Base-by-base conservation (phyloP, 768 basidiomycete genomes). In the Dendrothele bispora region DNA sequence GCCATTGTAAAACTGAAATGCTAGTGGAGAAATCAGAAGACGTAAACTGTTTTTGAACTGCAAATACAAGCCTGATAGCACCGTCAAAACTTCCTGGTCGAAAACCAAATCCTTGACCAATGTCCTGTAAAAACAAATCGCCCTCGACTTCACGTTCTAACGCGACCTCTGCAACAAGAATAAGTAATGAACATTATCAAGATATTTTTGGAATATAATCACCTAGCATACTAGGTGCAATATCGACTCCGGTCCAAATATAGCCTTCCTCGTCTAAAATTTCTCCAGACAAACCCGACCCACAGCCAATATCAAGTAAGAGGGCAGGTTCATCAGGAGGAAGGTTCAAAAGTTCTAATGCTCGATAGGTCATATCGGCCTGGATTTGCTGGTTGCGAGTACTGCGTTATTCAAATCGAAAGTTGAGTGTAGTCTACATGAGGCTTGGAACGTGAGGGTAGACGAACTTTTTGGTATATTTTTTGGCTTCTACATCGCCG, bases 1-100 rank as follows among this genome's bases (percentile, higher is more conserved):
- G 76, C 97, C 97, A 99, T 70, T 99, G 97, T 5, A 99, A 73
- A n/a, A 98, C 95, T 21, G 97, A 99, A 59, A 99, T 89, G 61
- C 95, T 98, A 60, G 3, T 36, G 35, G 48, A 38, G 15, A n/a
- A 32, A 20, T 24, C 36, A 37, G 17, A 29, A 35, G 32, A 39
- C 29, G 25, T 29, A 41, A 27, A 34, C n/a, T n/a, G n/a, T n/a
- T n/a, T n/a, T n/a, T n/a, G n/a, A n/a, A 56, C 14, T 27, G 29
- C 30, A 32, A 39, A 44, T 18, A 58, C 72, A 27, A 29, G 88
- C 94, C 94, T 95, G 61, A 99, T 98, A 5, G 92, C 95, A 32
- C 95, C 97, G 63, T 99, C 97, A 63, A 99, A 98, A 53, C 89
- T 88, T 51, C 95, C 97, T 48, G 97, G 91, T 32, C 97, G 80